Evolutionary conservation across 1,284 basidiomycete genomes (phyloP).

Genomic region (Rhodotorula glutinis): DNA sequence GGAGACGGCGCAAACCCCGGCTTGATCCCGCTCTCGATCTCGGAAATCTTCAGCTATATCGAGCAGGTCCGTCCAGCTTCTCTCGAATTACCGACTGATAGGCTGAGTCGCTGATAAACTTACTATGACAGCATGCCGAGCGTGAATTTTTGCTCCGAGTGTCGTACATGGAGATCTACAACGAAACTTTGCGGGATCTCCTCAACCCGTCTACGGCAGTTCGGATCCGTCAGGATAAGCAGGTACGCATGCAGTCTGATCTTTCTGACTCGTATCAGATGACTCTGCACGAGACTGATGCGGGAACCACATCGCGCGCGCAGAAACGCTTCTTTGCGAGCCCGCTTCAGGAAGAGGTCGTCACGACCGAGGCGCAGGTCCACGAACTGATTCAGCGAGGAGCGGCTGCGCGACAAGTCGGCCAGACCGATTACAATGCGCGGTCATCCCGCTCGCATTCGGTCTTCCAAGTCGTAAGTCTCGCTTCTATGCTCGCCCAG

Average conservation of each 20-base stretch:
- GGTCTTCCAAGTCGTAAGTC: conserved; percentile 75
- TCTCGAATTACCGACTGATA: too few relatives aligned
- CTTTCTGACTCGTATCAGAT: not conserved
- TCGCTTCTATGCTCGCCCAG: not conserved
- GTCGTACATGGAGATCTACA: conserved; percentile 95
- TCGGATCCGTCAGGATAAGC: conserved; percentile 42
- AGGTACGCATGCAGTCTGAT: conserved; percentile 2
- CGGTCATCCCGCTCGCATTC: conserved; percentile 87
- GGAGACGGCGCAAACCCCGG: conserved; percentile 82
- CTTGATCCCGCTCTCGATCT: conserved; percentile 85
- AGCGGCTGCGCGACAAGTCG: conserved; percentile 82
- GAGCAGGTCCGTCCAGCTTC: conserved; percentile 40
- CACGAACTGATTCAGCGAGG: conserved; percentile 78
- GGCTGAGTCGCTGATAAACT: fast-evolving
- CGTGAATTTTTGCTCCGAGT: conserved; percentile 91
- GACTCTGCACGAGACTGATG: not conserved
- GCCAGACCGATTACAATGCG: conserved; percentile 96
- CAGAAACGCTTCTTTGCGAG: conserved; percentile 54
- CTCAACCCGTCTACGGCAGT: conserved; percentile 60
- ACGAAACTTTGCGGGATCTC: conserved; percentile 85
- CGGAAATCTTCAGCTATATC: conserved; percentile 54
- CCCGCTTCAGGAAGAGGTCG: conserved; percentile 82
- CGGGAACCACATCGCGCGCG: not conserved
- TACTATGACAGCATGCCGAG: conserved; percentile 50
- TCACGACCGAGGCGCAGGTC: conserved; percentile 82